These are phyloP conservation scores for Anacardium occidentale DNA, from an alignment of 345 rosid genomes.

Conservation along the genomic window DNA sequence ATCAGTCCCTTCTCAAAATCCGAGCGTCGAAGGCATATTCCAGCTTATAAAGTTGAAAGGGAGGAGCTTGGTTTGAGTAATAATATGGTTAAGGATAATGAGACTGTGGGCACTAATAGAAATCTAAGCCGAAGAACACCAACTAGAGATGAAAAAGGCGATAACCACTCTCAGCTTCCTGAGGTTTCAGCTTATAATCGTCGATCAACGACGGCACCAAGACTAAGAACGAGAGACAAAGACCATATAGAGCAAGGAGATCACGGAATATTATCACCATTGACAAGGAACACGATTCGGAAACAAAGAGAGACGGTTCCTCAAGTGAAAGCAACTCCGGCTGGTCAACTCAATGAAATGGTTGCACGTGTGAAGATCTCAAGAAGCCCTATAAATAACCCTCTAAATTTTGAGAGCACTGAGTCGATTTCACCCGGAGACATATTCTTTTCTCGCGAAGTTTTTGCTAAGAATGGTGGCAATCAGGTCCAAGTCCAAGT, in stretches of 20 bases:
- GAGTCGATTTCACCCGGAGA: constrained; percentile 58
- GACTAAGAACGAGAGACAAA: constrained; percentile 30
- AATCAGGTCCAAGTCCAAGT: constrained; percentile 11
- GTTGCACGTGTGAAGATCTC: constrained; percentile 43
- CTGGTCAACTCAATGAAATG: constrained; percentile 57
- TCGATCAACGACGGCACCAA: constrained; percentile 43
- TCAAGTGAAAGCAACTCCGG: constrained; percentile 26
- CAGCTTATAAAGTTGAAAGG: constrained; percentile 32
- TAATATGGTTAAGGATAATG: constrained; percentile 17
- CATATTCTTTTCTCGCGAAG: constrained; percentile 55
- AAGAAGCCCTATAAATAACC: constrained; percentile 14
- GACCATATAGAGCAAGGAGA: constrained; percentile 28
- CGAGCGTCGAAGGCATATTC: constrained; percentile 29
- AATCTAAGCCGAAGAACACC: constrained; percentile 34
- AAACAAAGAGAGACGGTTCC: constrained; percentile 31
- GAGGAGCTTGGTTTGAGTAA: constrained; percentile 20
- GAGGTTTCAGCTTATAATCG: constrained; percentile 24
- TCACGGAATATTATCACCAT: constrained; percentile 31
- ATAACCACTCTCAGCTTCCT: constrained; percentile 13
- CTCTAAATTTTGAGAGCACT: constrained; percentile 37
- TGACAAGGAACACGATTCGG: constrained; percentile 24
- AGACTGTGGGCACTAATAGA: constrained; percentile 19
- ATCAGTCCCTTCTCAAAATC: constrained; percentile 34
- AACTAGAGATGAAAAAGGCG: constrained; percentile 26
- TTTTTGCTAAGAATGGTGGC: constrained; percentile 27